Evolutionary conservation across 2,329 filamentous ascomycete species (phyloP), one percentile per base, ranked within the genome.

Genomic region (Aspergillus japonicus): DNA sequence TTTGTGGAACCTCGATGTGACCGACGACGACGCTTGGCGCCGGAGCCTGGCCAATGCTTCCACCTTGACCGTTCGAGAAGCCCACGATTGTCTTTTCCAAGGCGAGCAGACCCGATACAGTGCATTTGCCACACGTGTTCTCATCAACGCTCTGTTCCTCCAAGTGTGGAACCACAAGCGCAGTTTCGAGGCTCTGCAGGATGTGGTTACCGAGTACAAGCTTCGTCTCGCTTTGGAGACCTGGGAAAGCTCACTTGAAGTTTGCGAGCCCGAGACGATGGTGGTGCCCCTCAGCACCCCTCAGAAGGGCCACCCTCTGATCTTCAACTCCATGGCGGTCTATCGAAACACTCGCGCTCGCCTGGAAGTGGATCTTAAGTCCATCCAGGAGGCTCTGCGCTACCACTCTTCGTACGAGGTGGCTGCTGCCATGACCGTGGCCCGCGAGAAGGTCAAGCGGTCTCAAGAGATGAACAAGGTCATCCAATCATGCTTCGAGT

Each of bases 121-220:
- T 73, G 94, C 94, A 1, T 99, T 98, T 74, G 94, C 93, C 5
- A 96, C 95, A 11, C 91, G 95, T 63, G 92, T 98, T 65, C 96
- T 99, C 91, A 97, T 98, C 83, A 99, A 98, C 72, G 94, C 95
- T 11, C 83, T 99, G 65, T 99, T 98, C 83, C 84, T 99, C 52
- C 95, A 98, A 77, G 94, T 98, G 2, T 99, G 95, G 95, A 96
- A 96, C 73, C 92, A 98, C 81, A 97, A 97, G 85, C 91, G 95
- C 72, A 97, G 92, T 75, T 94, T 94, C n/a, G 93, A 98, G 75
- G 93, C 94, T 54, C 83, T 98, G 47, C 95, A 98, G 78, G 94
- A 98, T 73, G 93, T 98, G 44, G 94, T 98, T 49, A 96, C 94
- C 3, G 95, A 98, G 79, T 98, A 96, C 85, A 98, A 97, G 82